Base-by-base conservation (phyloP, 495 filamentous ascomycete genomes). In the Penicillium angulare region DNA sequence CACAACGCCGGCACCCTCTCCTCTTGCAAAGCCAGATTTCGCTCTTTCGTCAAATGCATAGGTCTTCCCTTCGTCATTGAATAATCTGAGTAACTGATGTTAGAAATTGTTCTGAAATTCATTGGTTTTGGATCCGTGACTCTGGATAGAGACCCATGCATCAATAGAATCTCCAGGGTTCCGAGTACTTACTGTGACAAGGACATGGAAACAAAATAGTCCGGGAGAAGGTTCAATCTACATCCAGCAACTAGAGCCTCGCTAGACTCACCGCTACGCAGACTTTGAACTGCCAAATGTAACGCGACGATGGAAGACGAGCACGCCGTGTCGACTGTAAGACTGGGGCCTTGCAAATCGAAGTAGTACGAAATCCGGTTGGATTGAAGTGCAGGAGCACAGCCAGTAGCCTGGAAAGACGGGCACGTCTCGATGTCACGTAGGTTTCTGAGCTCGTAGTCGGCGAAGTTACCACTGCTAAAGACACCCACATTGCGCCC, bases 321-420 rank as follows among this genome's bases (percentile, higher is more conserved):
- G 47, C 80, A 84, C 0, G 75, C 80, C 0, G 80, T 82, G 46
- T 84, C 79, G 5, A 82, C 54, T 0, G 75, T 78, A 43, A 82
- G 66, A 45, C 70, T 74, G 1, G 81, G 76, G 3, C 80, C 81
- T 0, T 60, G 57, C 17, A 82, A 57, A 58, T 83, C 71, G 47
- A 79, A 82, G 54, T 78, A 79, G 40, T 79, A 78, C 0, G 75
- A 79, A 1, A 84, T 59, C 0, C 81, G 68, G 48, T 83, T 80
- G 7, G 80, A 71, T n/a, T 76, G 57, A 6, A 80, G 66, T 3
- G 68, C 58, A 2, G 61, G 50, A 3, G 71, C 66, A 41, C 64
- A 71, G 1, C 78, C 74, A 5, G 73, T 79, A 12, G 78, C 72
- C 50, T 74, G 53, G 44, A 75, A 74, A 3, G 41, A 62, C 3